phyloP scores from a whole-genome alignment of 2,329 filamentous ascomycete species.

The Botrytis cinerea region DNA sequence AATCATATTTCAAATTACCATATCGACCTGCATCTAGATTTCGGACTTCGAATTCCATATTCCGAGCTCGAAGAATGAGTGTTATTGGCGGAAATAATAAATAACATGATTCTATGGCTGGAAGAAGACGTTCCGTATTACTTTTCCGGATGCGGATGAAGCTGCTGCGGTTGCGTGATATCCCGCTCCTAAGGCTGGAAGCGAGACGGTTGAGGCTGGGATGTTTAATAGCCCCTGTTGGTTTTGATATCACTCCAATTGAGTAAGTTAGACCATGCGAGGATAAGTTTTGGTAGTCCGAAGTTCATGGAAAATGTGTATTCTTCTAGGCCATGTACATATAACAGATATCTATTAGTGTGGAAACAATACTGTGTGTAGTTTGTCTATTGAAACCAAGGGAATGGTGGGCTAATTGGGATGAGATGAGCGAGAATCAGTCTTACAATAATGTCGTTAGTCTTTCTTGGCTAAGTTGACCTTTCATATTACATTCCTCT shows the following conservation, averaged over 20 bases:
- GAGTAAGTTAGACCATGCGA: not conserved
- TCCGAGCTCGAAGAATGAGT: not conserved
- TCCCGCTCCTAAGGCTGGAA: slow-evolving; percentile 16
- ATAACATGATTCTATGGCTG: slow-evolving; percentile 12
- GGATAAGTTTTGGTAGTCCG: not conserved
- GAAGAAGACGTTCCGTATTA: slow-evolving; percentile 28
- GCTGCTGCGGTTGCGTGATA: slow-evolving; percentile 14
- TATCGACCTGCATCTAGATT: not conserved
- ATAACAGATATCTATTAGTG: too few species aligned
- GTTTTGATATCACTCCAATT: not conserved
- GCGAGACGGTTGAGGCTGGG: slow-evolving; percentile 3
- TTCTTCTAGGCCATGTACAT: not conserved
- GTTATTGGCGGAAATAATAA: slow-evolving; percentile 2
- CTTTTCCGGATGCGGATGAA: slow-evolving; percentile 14
- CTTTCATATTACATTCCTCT: not conserved
- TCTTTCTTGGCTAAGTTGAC: not conserved
- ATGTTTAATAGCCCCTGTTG: not conserved
- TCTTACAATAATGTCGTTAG: not conserved
- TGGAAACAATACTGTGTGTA: not conserved
- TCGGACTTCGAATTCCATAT: not conserved
- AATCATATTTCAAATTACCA: not conserved
- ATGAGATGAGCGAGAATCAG: not conserved
- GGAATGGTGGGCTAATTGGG: not conserved
- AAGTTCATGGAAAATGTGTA: not conserved
- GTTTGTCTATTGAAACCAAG: not conserved